Conservation (phyloP, 2,329 filamentous ascomycete species). For the Torrubiella hemipterigena region DNA sequence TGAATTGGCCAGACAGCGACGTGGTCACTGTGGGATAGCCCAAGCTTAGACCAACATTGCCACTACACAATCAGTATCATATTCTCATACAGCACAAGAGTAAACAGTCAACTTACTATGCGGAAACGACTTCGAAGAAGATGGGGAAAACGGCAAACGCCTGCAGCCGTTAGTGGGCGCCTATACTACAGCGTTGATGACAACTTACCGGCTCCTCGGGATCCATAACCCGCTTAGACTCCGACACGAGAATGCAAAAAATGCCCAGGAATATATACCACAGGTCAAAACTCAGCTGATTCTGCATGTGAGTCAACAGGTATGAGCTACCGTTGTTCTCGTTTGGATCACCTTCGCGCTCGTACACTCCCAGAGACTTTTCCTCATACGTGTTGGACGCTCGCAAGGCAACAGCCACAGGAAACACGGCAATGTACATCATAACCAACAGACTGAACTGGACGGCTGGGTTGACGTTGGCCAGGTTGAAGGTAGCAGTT, state of each 20-base stretch:
- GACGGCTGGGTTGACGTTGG: constrained; percentile 37
- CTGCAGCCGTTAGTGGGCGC: constrained; percentile 7
- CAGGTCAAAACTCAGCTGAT: constrained; percentile 27
- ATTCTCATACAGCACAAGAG: too few species aligned
- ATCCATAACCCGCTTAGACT: constrained; percentile 15
- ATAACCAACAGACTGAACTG: constrained; percentile 49
- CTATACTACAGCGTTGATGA: neutral
- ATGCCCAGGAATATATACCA: constrained; percentile 28
- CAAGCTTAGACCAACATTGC: constrained; percentile 22
- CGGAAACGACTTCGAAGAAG: constrained; percentile 21
- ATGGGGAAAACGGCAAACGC: constrained; percentile 18
- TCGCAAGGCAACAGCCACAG: constrained; percentile 49
- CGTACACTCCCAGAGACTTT: constrained; percentile 46
- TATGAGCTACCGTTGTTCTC: constrained; percentile 17
- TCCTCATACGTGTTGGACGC: constrained; percentile 52
- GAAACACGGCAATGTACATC: constrained; percentile 55
- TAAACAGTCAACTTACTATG: constrained; percentile 14
- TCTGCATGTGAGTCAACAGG: constrained; percentile 20
- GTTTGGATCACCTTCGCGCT: constrained; percentile 16
- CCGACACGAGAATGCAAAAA: constrained; percentile 19
- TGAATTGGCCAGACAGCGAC: constrained; percentile 18
- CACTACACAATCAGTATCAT: constrained; percentile 10
- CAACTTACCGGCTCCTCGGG: constrained; percentile 12
- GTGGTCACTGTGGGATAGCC: constrained; percentile 17
- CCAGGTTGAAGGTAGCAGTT: constrained; percentile 37